Base-by-base conservation (phyloP, 1,284 basidiomycete genomes). In the Xanthoconium separans region DNA sequence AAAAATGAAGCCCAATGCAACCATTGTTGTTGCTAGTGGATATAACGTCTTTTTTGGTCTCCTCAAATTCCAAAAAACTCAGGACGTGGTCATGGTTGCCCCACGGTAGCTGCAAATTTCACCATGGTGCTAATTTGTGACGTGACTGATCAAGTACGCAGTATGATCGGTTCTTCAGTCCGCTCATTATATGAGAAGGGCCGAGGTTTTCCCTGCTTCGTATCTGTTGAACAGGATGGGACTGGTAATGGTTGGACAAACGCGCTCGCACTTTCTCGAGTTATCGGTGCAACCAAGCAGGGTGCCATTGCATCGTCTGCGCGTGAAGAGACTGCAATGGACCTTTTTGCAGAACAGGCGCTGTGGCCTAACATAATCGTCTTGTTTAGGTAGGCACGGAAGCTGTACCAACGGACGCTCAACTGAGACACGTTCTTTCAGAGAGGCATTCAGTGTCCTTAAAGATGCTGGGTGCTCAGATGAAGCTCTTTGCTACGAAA, bases 331-430 rank as follows among this genome's bases (percentile, higher is more conserved):
- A 85, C 83, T 15, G 78, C 77, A 0, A 85, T 85, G 81, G 83
- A 85, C 60, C 73, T 84, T 20, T 79, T 84, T 58, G 83, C 83
- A 58, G 83, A 85, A 64, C 84, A 86, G 67, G 84, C 78, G 13
- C 71, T 85, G 45, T 85, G 84, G 83, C 83, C 82, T 1, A 83
- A 84, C 56, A 84, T 85, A 61, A 85, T 85, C 53, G 77, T 79
- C 75, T 70, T 84, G 15, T 85, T 85, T 70, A 75, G 78, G 81
- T 81, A 13, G 53, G 47, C 29, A 29, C 39, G 12, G 10, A 13
- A 22, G 29, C 10, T 31, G 16, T 22, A 13, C 16, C 9, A 29
- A 12, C 12, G 18, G 3, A 50, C 48, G 58, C 13, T 51, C 30
- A 15, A 12, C 45, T 37, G 41, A 59, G 12, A 31, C 44, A 24